Base-by-base conservation (phyloP, 2,329 filamentous ascomycete genomes). In the Pseudocercospora crystallina region DNA sequence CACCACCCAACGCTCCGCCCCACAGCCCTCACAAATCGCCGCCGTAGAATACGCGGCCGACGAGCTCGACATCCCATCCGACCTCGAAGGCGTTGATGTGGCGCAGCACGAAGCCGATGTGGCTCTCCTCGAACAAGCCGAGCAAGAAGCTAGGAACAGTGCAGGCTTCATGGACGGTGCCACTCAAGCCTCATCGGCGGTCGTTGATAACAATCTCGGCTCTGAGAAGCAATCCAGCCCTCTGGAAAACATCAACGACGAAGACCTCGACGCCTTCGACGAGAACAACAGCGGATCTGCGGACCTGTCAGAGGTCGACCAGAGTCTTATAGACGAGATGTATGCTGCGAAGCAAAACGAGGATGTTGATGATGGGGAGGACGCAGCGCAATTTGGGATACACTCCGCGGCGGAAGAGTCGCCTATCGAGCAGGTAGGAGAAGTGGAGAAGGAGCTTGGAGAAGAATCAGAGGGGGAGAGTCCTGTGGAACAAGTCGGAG, bases 391-490 rank as follows among this genome's bases (percentile, higher is more conserved):
- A 37, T 60, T 58, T 26, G 54, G 54, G 31, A 40, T 44, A 12
- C 35, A 35, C 12, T 20, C 36, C 8, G 35, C 14, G 5, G 30
- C 40, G 31, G 42, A 46, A 29, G 20, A 14, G 20, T 26, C 32
- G n/a, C 12, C 34, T 9, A 52, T 54, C n/a, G 54, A 55, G 15
- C 54, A 57, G 32, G 52, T 50, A 8, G 49, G 33, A 33, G 49
- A 51, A n/a, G 56, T 54, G 3, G 53, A 43, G 13, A 43, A 58
- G 43, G 56, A 58, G 47, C 43, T 56, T n/a, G 56, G 50, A 29
- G 56, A 58, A 40, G 26, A 47, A 30, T 20, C 3, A 39, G 33
- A 12, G 10, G 29, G 31, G 42, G 37, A 29, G 20, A 14, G 20
- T 26, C 32, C n/a, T n/a, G 49, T 54, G n/a, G 54, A 54, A 17